Base-by-base conservation (phyloP, 1,284 basidiomycete genomes). In the Erythrobasidium hasegawianum region DNA sequence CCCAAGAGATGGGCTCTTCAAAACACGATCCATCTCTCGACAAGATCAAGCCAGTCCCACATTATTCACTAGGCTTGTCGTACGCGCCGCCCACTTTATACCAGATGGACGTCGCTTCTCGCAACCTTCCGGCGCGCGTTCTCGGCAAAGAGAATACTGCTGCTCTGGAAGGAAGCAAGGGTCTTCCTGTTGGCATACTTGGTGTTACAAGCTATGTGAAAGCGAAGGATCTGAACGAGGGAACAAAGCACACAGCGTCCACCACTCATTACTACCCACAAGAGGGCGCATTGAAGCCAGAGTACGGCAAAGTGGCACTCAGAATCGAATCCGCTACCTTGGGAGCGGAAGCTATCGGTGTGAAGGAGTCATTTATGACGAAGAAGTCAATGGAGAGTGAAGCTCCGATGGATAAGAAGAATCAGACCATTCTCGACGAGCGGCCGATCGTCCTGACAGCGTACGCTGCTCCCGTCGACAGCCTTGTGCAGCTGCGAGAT, bases 71-170 rank as follows among this genome's bases (percentile, higher is more conserved):
- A 13, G 62, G 62, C 41, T 29, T 65, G 4, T 38, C 62, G 14
- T 65, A 65, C 43, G 62, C 56, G 22, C 26, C 62, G 16, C 62
- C 62, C 8, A 65, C 53, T 26, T 45, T 65, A 20, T 65, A 65
- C 61, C 55, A 49, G 43, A 50, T 56, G 14, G 62, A 65, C 24
- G 53, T 50, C 22, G 55, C 55, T 10, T 45, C 56, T 18, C 55
- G 62, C 1, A 16, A 43, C 2, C 29, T 65, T 2, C 55, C 55
- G 3, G 55, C 18, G 0, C 55, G 62, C 5, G 16, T 33, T 18
- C 33, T 65, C 13, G 54, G 54, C n/a, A 5, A 27, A n/a, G 62
- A 47, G 18, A 13, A 22, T 27, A 43, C 4, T 27, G 43, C 56
- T n/a, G 16, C 43, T 5, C 50, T 29, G 11, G 2, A 14, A 14